These are phyloP conservation scores for Aspergillus kassunensis DNA, from an alignment of 495 filamentous ascomycete species.

Conservation along the genomic window DNA sequence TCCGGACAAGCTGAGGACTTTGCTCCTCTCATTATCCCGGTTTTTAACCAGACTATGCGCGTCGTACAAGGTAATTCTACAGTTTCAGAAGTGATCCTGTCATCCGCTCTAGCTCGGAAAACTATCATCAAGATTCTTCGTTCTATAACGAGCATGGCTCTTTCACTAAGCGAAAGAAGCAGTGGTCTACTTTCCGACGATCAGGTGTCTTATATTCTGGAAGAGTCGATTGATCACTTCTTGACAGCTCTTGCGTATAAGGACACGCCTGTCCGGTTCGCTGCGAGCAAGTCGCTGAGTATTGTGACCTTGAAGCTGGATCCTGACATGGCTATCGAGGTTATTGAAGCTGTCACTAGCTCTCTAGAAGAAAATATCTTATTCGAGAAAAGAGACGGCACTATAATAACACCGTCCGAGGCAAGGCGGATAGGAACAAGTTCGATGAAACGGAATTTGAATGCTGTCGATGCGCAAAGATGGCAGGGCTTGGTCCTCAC, in stretches of 20 bases:
- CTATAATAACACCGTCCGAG: constrained; percentile 33
- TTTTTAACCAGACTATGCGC: constrained; percentile 49
- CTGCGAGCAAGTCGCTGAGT: constrained; percentile 89
- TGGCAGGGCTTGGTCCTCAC: constrained; percentile 94
- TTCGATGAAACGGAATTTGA: constrained; percentile 54
- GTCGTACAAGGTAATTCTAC: constrained; percentile 34
- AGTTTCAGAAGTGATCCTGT: constrained; percentile 45
- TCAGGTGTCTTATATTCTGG: constrained; percentile 43
- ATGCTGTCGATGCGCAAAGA: constrained; percentile 68
- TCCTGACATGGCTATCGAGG: constrained; percentile 71
- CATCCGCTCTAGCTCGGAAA: constrained; percentile 74
- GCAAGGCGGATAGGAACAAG: constrained; percentile 28
- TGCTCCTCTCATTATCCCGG: constrained; percentile 40
- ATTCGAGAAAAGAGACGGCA: constrained; percentile 47
- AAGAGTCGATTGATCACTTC: constrained; percentile 64
- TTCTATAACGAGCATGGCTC: constrained; percentile 59
- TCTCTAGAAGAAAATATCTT: constrained; percentile 73
- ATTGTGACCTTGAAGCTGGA: constrained; percentile 76
- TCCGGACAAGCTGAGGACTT: constrained; percentile 53
- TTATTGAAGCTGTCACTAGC: constrained; percentile 79
- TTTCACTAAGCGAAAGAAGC: constrained; percentile 45
- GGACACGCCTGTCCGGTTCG: constrained; percentile 83
- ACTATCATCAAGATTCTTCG: constrained; percentile 78
- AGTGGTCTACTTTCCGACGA: constrained; percentile 33
- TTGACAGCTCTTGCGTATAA: constrained; percentile 70